phyloP scores from a whole-genome alignment of 306 rosid genomes.

The Quercus robur region DNA sequence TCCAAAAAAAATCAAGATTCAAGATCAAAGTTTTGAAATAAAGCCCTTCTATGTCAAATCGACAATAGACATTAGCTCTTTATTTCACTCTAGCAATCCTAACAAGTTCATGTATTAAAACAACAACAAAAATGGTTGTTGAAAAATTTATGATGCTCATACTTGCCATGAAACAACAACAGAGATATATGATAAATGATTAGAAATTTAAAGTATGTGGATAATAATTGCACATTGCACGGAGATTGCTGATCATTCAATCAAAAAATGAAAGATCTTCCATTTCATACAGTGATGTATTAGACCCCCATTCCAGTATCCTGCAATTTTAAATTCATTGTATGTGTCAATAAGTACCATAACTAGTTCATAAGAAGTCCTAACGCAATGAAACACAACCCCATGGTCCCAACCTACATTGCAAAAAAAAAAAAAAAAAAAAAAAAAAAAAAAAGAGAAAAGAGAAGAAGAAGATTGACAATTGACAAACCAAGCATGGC shows the following conservation, averaged over 20 bases:
- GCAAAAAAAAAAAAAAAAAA: too few relatives aligned
- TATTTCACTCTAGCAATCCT: neutral
- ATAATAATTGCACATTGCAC: constrained; percentile 34
- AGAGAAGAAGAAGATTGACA: neutral
- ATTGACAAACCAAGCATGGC: neutral
- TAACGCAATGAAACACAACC: neutral
- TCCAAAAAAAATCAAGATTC: neutral
- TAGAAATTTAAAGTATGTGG: too few relatives aligned
- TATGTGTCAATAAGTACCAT: neutral
- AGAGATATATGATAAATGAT: too few relatives aligned
- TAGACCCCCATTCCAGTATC: neutral
- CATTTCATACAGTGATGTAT: constrained; percentile 26
- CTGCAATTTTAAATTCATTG: neutral
- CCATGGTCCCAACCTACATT: neutral
- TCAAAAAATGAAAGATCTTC: constrained; percentile 55
- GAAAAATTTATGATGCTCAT: constrained; percentile 21
- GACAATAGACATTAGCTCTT: neutral
- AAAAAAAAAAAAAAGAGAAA: too few relatives aligned
- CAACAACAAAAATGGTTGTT: neutral
- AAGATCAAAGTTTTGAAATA: neutral
- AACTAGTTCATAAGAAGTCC: neutral
- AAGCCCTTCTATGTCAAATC: neutral
- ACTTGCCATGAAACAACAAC: constrained; percentile 38
- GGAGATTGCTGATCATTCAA: constrained; percentile 59
- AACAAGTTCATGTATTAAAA: neutral